These are phyloP conservation scores for Apiospora pterosperma DNA, from an alignment of 2,329 filamentous ascomycete species.

Conservation along the genomic window DNA sequence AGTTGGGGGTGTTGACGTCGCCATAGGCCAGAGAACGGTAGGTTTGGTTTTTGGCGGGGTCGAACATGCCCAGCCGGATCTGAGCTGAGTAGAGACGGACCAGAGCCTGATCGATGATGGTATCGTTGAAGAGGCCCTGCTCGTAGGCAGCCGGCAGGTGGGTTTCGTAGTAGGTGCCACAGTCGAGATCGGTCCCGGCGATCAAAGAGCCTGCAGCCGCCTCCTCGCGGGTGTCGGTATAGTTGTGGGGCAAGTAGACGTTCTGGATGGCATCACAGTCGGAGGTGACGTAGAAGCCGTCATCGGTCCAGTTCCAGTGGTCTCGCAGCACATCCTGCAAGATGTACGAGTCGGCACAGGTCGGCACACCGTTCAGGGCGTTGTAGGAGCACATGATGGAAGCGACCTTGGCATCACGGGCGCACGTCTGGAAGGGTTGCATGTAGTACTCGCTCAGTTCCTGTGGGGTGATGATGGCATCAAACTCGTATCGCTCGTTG, in stretches of 20 bases:
- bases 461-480: conserved; percentile 54
- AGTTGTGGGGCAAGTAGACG: conserved; percentile 43
- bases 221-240: conserved; percentile 24
- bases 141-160: conserved; percentile 25
- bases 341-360: conserved; percentile 60
- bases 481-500: conserved; percentile 46
- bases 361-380: conserved; percentile 61
- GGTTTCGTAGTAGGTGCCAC: conserved; percentile 23
- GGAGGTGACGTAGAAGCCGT: conserved; percentile 59
- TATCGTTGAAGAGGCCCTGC: conserved; percentile 24
- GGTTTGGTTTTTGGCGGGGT: conserved; percentile 18
- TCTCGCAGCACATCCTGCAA: conserved; percentile 61
- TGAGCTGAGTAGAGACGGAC: conserved; percentile 26
- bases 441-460: conserved; percentile 67
- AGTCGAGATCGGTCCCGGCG: conserved; percentile 33
- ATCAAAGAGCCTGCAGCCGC: conserved; percentile 30
- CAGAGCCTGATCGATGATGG: conserved; percentile 22
- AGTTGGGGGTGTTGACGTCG: conserved; percentile 19
- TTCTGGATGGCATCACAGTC: conserved; percentile 64
- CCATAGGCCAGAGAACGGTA: conserved; percentile 19
- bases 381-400: conserved; percentile 64
- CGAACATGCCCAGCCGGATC: conserved; percentile 28
- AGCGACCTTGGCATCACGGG: conserved; percentile 48
- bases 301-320: conserved; percentile 60
- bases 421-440: conserved; percentile 61